Evolutionary conservation across 176 grass and related monocot genomes (phyloP), one percentile per base, ranked within the genome.

Genomic region (Cenchrus purpureus): DNA sequence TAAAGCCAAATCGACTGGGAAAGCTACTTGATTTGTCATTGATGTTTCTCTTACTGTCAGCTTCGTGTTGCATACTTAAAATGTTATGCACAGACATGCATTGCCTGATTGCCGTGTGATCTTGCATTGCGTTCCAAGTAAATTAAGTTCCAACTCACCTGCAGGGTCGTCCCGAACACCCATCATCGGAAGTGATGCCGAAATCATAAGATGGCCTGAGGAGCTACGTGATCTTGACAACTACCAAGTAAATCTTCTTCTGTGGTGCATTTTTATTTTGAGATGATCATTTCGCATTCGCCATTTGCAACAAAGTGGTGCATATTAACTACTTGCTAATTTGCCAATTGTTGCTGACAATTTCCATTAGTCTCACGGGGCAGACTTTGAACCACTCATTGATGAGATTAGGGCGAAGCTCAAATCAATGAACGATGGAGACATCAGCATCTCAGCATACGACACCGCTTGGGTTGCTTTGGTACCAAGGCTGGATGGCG

Each of bases 401-500:
- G 45, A 85, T 10, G 31, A 62, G 11, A 32, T 89, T 10, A 81
- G 71, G 54, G n/a, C 53, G 11, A 81, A 81, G 87, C 77, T 89
- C 2, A 42, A 44, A 9, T 79, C 74, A 4, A 88, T 88, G 75
- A 31, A 58, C 10, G 87, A 88, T 0, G 87, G 87, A 2, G 67
- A 79, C 12, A 88, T 88, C 16, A 88, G 57, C 59, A 12, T 55
- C 2, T 91, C 89, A 8, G 54, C 76, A 0, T 87, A 91, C 8
- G 81, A 91, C 44, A 87, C 85, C 0, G 81, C 85, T 0, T 91
- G 89, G 89, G 89, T 91, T 0, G 86, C 86, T 2, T 2, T 88
- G 28, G 89, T 91, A 34, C 79, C 86, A 3, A 43, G 22, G 58
- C 17, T 69, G 7, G 83, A 87, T 8, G 81, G 80, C 8, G 74